Percentiles rank a stretch among this genome's conserved stretches.
Evolutionary conservation across 371 early-diverging fungal genomes (phyloP).

Genomic region (Syncephalastrum racemosum): DNA sequence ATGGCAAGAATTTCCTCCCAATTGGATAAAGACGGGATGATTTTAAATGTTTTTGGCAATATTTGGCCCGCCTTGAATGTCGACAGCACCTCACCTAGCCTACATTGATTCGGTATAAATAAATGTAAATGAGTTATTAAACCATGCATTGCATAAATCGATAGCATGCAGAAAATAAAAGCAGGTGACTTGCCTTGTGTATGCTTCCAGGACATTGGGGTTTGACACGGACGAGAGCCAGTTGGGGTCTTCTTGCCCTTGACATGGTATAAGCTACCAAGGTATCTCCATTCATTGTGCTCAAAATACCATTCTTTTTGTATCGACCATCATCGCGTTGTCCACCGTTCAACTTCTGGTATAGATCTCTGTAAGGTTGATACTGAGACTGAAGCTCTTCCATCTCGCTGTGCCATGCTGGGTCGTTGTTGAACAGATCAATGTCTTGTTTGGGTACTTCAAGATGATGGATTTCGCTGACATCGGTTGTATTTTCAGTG

Average conservation of each 20-base stretch:
- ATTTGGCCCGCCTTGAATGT: slow-evolving; percentile 92
- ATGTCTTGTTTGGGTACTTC: slow-evolving; percentile 63
- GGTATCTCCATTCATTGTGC: no score
- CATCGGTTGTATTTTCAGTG: no score
- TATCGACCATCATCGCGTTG: no score
- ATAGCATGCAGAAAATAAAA: no score
- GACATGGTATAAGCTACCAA: slow-evolving; percentile 18
- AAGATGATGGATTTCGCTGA: not conserved
- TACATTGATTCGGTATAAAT: no score
- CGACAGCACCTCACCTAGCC: slow-evolving; percentile 85
- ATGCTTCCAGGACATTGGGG: slow-evolving; percentile 93
- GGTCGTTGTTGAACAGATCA: slow-evolving; percentile 49
- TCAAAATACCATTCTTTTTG: no score
- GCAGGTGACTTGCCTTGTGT: slow-evolving; percentile 63
- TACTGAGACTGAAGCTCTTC: slow-evolving; percentile 41
- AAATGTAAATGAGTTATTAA: no score
- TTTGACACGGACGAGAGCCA: slow-evolving; percentile 30
- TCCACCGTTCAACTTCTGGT: slow-evolving; percentile 57
- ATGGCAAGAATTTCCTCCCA: slow-evolving; percentile 96
- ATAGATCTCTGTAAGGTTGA: slow-evolving; percentile 92
- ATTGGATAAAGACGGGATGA: slow-evolving; percentile 91
- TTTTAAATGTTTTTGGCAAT: slow-evolving; percentile 98
- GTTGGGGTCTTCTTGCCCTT: slow-evolving; percentile 16
- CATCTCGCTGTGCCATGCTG: no score
- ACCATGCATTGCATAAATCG: no score